Evolutionary conservation across 495 filamentous ascomycete species (phyloP).

Genomic region (Penicillium verhagenii): DNA sequence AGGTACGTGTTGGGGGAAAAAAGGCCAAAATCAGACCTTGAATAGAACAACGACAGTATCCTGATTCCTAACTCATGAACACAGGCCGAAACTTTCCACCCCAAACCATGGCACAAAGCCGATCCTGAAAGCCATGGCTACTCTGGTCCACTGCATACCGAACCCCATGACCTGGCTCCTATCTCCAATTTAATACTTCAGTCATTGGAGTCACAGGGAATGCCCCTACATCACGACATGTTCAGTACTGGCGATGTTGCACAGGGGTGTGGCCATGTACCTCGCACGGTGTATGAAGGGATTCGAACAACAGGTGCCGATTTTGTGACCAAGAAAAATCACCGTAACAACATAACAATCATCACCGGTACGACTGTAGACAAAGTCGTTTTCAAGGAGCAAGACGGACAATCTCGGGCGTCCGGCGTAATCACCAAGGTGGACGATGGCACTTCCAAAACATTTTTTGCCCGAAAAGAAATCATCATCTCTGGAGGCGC

Average conservation of each 20-base stretch:
- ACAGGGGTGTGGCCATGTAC: conserved; percentile 52
- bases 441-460: conserved; percentile 28
- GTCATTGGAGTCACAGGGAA: conserved; percentile 44
- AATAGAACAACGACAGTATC: no score
- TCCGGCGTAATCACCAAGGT: conserved; percentile 25
- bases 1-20: no score
- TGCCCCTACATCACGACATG: conserved; percentile 49
- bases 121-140: conserved; percentile 40
- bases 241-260: conserved; percentile 47
- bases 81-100: conserved; percentile 49
- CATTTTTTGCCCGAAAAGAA: conserved; percentile 38
- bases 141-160: conserved; percentile 45
- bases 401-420: conserved; percentile 19
- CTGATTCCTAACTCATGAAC: not conserved
- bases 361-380: conserved; percentile 40
- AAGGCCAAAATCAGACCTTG: no score
- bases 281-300: conserved; percentile 49
- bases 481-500: conserved; percentile 54
- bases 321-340: conserved; percentile 41
- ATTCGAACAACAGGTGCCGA: conserved; percentile 49
- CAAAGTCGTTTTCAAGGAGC: conserved; percentile 25
- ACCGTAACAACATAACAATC: conserved; percentile 36
- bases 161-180: conserved; percentile 49
- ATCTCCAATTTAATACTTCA: conserved; percentile 48
- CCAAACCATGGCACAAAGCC: conserved; percentile 43